Base-by-base conservation (phyloP, 2,329 filamentous ascomycete genomes). In the Fusarium cyanostomum region DNA sequence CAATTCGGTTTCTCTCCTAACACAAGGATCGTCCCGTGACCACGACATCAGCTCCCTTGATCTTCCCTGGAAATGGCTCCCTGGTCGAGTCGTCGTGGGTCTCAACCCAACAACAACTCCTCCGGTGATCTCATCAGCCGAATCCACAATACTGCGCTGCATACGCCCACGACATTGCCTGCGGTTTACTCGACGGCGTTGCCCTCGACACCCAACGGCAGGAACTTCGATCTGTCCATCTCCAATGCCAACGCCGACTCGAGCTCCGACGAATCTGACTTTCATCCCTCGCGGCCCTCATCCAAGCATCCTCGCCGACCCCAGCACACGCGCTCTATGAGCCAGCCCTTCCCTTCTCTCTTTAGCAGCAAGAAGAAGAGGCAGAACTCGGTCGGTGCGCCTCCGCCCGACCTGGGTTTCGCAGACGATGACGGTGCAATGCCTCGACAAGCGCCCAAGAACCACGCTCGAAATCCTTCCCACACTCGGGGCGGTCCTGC, bases 281-380 rank as follows among this genome's bases (percentile, higher is more conserved):
- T 76, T 44, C 73, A 75, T 58, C 72, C 73, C 43, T 66, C 66
- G 35, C 57, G 62, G 49, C 55, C 64, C 35, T 61, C 68, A 8
- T 62, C 62, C 50, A 71, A 59, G 39, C 41, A 61, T 34, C 30
- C 65, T 45, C 60, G 49, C 59, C 58, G 64, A 18, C 62, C 73
- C 12, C 57, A 64, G 37, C 74, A 78, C 51, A 64, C 65, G 10
- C 75, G 91, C 52, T 94, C 92, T 52, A 86, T 90, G 79, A 95
- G 92, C 81, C 89, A 94, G 71, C 91, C 92, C 10, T 90, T 94
- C 64, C 89, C 91, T 8, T 88, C 87, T 15, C 77, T 93, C 28
- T 92, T 94, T 72, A 82, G 84, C 28, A 78, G 79, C 60, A 82
- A 79, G 62, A 88, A 86, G 72, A 88, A 85, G 76, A 83, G 82